Conservation (phyloP, 108 stramenopile species). For the Fragilariopsis cylindrus region DNA sequence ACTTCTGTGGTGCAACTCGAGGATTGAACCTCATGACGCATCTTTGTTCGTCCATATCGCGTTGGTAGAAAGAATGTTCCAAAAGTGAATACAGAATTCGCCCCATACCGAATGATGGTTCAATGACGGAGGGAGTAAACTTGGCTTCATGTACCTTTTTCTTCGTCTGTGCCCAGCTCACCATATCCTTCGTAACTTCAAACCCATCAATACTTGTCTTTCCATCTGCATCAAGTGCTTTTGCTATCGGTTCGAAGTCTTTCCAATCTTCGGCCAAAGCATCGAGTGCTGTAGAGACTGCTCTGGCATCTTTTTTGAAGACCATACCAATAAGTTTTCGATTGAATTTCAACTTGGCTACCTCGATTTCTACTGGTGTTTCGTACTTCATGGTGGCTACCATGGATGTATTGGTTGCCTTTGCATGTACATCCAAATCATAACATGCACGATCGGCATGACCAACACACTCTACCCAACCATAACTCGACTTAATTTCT, state of each 20-base stretch:
- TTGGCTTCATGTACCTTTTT: constrained; percentile 95
- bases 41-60: constrained; percentile 94
- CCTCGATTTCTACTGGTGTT: constrained; percentile 75
- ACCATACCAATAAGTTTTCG: constrained; percentile 87
- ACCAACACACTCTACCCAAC: constrained; percentile 99
- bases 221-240: constrained; percentile 84
- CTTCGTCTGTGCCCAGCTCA: constrained; percentile 78
- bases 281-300: constrained; percentile 91
- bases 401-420: constrained; percentile 94
- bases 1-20: constrained; percentile 97
- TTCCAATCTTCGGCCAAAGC: constrained; percentile 89
- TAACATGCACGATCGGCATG: constrained; percentile 99
- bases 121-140: constrained; percentile 98
- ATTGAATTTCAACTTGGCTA: constrained; percentile 89
- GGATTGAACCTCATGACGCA: constrained; percentile 97
- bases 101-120: constrained; percentile 99
- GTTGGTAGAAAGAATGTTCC: constrained; percentile 97
- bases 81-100: constrained; percentile 97
- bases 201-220: constrained; percentile 88
- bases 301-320: constrained; percentile 92
- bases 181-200: constrained; percentile 91
- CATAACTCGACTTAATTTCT: constrained; percentile 96
- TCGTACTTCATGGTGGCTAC: constrained; percentile 89
- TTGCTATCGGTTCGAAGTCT: constrained; percentile 89
- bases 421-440: constrained; percentile 95